Base-by-base conservation (phyloP, 2,329 filamentous ascomycete genomes). In the Xylaria polymorpha region DNA sequence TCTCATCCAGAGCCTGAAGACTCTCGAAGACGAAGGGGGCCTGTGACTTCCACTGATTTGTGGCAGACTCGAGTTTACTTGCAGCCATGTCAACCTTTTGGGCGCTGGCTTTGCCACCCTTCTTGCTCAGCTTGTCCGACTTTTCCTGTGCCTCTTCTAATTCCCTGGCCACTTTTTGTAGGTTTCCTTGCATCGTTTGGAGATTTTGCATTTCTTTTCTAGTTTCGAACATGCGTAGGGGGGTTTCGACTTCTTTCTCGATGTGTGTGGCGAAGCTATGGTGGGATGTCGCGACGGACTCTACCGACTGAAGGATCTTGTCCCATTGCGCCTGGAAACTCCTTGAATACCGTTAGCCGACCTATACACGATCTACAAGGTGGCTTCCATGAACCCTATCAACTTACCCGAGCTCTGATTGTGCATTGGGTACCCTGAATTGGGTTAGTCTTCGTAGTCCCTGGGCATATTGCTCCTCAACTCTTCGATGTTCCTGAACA, bases 1-100 rank as follows among this genome's bases (percentile, higher is more conserved):
- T 91, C 83, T 99, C 96, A 78, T 99, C 96, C 39, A 97, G 84
- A 6, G 93, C 91, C 79, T 99, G 96, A 32, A 99, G 87, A 69
- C 91, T 92, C 81, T 99, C 96, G 77, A 97, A 98, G 69, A 98
- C 92, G 80, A 93, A 98, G 0, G 96, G 96, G 15, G 96, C 94
- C 80, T 97, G 94, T 0, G 94, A 94, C 65, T 97, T 91, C 96
- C 96, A 99, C 78, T 97, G 92, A 73, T 91, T 87, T 53, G 86
- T 88, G n/a, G 94, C 91, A 69, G 89, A 89, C 72, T 97, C 92
- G 51, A 97, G 88, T 72, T 90, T 91, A 20, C 88, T 84, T 12
- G 88, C 86, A 14, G 94, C 94, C 71, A 86, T 87, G 51, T 94
- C 92, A 46, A 96, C 88, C 80, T 96, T 97, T 67, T 90, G 88